These are phyloP conservation scores for Citrus unshiu DNA, from an alignment of 345 rosid genomes.

Conservation along the genomic window DNA sequence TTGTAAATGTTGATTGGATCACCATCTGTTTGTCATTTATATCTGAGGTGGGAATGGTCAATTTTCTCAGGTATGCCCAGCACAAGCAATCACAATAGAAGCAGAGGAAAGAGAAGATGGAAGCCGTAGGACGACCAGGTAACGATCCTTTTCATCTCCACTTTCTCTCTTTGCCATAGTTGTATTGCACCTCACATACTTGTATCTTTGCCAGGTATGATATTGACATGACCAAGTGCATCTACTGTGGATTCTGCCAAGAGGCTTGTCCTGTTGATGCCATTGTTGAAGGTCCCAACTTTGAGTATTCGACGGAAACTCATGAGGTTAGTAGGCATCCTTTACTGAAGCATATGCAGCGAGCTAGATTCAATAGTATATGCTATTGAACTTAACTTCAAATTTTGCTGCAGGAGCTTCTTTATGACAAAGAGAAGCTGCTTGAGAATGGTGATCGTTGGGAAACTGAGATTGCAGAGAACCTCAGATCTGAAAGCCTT, in stretches of 20 bases:
- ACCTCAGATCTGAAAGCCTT: constrained; percentile 93
- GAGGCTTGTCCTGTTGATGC: constrained; percentile 99
- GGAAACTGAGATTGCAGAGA: constrained; percentile 98
- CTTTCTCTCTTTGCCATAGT: not conserved
- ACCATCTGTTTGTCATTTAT: constrained; percentile 1
- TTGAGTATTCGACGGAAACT: constrained; percentile 94
- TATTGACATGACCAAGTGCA: constrained; percentile 97
- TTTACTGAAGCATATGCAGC: not conserved
- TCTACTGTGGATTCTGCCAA: constrained; percentile 98
- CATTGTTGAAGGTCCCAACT: constrained; percentile 96
- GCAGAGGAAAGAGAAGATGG: constrained; percentile 99
- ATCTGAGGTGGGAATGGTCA: constrained; percentile 1
- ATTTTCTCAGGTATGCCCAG: constrained; percentile 78
- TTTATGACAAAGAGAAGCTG: constrained; percentile 94
- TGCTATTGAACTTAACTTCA: not conserved
- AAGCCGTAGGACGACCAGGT: constrained; percentile 98
- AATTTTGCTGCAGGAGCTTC: constrained; percentile 59
- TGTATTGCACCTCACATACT: not conserved
- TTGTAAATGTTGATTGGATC: not conserved
- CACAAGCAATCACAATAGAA: constrained; percentile 96
- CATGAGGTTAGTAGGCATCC: constrained; percentile 58
- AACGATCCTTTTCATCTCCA: not conserved
- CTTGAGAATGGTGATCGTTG: constrained; percentile 98
- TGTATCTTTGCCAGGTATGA: constrained; percentile 57
- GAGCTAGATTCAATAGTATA: not conserved